Base-by-base conservation (phyloP, 2,329 filamentous ascomycete genomes). In the Drechslerella stenobrocha region DNA sequence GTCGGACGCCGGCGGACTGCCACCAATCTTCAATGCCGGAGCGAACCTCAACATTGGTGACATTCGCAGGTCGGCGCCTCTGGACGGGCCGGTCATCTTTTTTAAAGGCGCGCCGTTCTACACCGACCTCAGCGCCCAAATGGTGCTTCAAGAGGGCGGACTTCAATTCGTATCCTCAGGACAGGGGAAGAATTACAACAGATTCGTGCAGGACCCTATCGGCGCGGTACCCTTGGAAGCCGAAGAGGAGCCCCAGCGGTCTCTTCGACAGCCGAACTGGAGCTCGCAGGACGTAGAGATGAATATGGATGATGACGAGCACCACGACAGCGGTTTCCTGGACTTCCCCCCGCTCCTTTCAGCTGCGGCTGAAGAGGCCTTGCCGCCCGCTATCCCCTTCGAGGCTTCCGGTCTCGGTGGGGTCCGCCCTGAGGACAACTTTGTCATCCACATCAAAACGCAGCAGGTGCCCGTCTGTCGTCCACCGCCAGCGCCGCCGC, bases 71-170 rank as follows among this genome's bases (percentile, higher is more conserved):
- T 52, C 55, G 24, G 53, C 59, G 5, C 60, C 60, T 1, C 34
- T 70, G 2, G 66, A 70, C 40, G 89, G 89, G 6, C 85, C 87
- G 0, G 87, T 95, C 71, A 90, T 92, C 15, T 95, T 91, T 74
- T 95, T 92, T 75, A 89, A 82, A 66, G 88, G 87, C 23, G 87
- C 87, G 1, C 83, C 83, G 0, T 95, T 93, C 75, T 93, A 85
- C 75, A 90, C 86, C 0, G 90, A 95, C 74, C 77, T 93, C 2
- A 80, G 81, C 0, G 79, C 74, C 3, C 74, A 76, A 53, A 72
- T 82, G 61, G 76, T 81, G 75, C 77, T 78, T 2, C 80, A 79
- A n/a, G 77, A 77, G 7, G 78, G 76, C 1, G 77, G 78, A 56
- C 77, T 77, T 34, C 71, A 3, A 3, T 56, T 60, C 18, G 6